Evolutionary conservation across 106 monocot species (phyloP), one percentile per base, ranked within the genome.

Genomic region (Chionographis japonica): DNA sequence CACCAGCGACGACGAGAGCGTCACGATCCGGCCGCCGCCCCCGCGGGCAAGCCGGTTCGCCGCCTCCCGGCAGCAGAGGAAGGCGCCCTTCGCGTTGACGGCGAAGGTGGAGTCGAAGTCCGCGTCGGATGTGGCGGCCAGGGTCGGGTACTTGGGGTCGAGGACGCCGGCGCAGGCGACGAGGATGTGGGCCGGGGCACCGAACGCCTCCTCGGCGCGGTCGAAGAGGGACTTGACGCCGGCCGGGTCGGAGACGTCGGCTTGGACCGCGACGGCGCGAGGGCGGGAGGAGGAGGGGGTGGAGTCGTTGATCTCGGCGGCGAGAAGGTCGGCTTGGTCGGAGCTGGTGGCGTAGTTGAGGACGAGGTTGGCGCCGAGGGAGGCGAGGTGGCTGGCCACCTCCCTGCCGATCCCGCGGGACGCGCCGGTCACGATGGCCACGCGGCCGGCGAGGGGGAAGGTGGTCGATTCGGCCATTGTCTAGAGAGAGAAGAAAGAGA

Each of bases 371-470:
- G 88, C 81, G 11, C 88, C 88, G 54, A 89, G 85, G 51, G 88
- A 76, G 8, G 79, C 52, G 3, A 89, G 75, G 75, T 89, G 85
- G 54, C 71, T 4, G 15, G 84, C 72, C 40, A 85, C 73, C 75
- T 76, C 76, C 4, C 82, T 81, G 60, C 88, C 88, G 66, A 89
- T 89, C 57, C 83, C 88, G 6, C 78, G 74, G 6, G 88, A 77
- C 3, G 74, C 76, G 65, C 88, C 88, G 53, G 91, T 92, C 35
- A 92, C 76, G 71, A 92, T 88, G 27, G 88, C 91, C 0, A 75
- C 69, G 12, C 80, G 79, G 38, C 82, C 82, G 43, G 72, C 14
- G 4, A 90, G 80, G 4, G 86, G 80, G 40, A 60, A 69, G 58
- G 9, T 12, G 38, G 46, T 6, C 9, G 46, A 46, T 46, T 27